phyloP scores from a whole-genome alignment of 2,329 filamentous ascomycete species.

The Fusarium duplospermum region DNA sequence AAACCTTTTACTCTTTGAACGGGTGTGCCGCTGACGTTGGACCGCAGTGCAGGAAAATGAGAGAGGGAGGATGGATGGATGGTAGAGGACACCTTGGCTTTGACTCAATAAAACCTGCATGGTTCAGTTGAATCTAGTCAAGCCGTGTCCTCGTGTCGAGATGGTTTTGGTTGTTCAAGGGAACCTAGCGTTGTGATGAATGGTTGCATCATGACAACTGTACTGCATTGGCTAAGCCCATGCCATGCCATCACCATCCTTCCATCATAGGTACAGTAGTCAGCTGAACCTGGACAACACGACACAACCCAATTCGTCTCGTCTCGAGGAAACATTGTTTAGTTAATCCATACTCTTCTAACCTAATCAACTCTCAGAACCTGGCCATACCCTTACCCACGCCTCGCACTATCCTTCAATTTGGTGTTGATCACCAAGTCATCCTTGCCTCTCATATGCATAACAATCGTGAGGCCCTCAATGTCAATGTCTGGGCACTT shows the following conservation, averaged over 20 bases:
- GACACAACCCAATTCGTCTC: not conserved
- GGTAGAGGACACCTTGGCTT: conserved; percentile 1
- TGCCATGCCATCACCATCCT: not conserved
- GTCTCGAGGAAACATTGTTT: not conserved
- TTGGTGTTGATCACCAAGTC: conserved; percentile 65
- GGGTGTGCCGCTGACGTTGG: conserved; percentile 31
- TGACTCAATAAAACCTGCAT: not conserved
- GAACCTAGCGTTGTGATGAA: not conserved
- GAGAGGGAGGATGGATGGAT: conserved; percentile 1
- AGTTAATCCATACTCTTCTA: not conserved
- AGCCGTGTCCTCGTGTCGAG: not conserved
- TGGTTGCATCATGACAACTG: not conserved
- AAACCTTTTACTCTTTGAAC: not conserved
- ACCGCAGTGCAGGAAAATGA: not conserved
- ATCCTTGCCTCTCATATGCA: conserved; percentile 62
- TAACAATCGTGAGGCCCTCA: conserved; percentile 62
- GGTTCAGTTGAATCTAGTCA: not conserved
- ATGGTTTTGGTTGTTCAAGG: not conserved
- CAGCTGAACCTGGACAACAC: not conserved
- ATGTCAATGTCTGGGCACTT: conserved; percentile 55
- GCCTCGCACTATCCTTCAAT: conserved; percentile 44
- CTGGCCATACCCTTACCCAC: conserved; percentile 1
- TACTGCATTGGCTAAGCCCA: not conserved
- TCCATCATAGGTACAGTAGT: too few species aligned
- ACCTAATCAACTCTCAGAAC: conserved; percentile 8